A percentile compares a stretch with the other conserved stretches of the same genome.
phyloP scores from a whole-genome alignment of 352 stramenopile species.

The Phytophthora ohioensis region DNA sequence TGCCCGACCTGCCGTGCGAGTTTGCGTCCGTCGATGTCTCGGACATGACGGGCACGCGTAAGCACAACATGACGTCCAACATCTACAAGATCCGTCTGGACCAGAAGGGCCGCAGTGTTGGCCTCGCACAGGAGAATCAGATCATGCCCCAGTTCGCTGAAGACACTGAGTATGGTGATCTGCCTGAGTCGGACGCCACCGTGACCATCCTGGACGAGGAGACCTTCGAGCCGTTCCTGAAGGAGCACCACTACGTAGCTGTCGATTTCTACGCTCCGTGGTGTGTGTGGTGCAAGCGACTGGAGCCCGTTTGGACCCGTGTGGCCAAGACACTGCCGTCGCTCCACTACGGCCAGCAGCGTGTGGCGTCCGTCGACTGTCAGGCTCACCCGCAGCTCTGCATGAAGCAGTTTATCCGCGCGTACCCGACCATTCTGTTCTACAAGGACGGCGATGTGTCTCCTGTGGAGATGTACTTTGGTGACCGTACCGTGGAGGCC shows the following conservation, averaged over 20 bases:
- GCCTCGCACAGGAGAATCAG: conserved; percentile 90
- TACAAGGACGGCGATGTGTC: conserved; percentile 94
- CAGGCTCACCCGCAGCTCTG: conserved; percentile 93
- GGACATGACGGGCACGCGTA: conserved; percentile 97
- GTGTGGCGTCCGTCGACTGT: conserved; percentile 94
- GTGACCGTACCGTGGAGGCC: conserved; percentile 93
- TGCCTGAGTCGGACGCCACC: conserved; percentile 79
- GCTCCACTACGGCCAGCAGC: conserved; percentile 85
- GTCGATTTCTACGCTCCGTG: conserved; percentile 97
- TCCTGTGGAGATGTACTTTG: conserved; percentile 96
- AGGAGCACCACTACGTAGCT: conserved; percentile 96
- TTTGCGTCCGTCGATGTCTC: conserved; percentile 97
- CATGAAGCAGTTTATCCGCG: conserved; percentile 95
- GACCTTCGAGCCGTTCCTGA: conserved; percentile 93
- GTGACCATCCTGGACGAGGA: conserved; percentile 83
- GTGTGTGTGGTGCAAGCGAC: conserved; percentile 97
- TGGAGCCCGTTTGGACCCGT: conserved; percentile 97
- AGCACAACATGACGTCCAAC: conserved; percentile 99
- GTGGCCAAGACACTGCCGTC: conserved; percentile 92
- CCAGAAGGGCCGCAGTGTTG: conserved; percentile 85
- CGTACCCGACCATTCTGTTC: conserved; percentile 97
- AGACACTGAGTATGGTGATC: conserved; percentile 71
- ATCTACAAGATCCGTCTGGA: conserved; percentile 96
- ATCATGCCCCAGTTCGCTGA: conserved; percentile 79
- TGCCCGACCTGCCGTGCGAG: conserved; percentile 97